These are phyloP conservation scores for Aphanocladium album DNA, from an alignment of 2,329 filamentous ascomycete species.

Conservation along the genomic window DNA sequence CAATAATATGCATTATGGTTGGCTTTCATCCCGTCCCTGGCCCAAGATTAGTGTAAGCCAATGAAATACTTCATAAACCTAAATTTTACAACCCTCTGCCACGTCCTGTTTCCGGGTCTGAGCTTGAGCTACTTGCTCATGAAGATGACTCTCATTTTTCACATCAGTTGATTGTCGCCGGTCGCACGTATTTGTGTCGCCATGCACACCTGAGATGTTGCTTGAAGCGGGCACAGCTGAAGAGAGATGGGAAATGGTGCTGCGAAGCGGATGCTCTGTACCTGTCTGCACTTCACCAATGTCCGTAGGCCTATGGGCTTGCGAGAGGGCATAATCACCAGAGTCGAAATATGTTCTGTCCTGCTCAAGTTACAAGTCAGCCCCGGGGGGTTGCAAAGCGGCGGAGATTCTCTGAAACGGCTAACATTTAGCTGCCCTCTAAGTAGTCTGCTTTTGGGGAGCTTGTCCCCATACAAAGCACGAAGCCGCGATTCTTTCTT, in stretches of 20 bases:
- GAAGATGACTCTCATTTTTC: not conserved
- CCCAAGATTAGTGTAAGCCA: not conserved
- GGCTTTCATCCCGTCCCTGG: not conserved
- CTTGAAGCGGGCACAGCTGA: conserved; percentile 8
- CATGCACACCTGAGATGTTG: not conserved
- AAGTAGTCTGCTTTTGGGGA: not conserved
- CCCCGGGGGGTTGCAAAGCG: not conserved
- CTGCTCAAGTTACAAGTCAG: not conserved
- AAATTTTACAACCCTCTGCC: not conserved
- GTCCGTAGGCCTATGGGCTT: conserved; percentile 7
- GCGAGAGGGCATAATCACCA: conserved; percentile 10
- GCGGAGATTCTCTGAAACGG: not conserved
- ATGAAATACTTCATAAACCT: not conserved
- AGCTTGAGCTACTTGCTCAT: not conserved
- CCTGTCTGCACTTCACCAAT: conserved; percentile 9
- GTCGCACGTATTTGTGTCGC: not conserved
- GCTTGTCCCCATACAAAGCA: not conserved
- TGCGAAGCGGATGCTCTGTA: conserved; percentile 8
- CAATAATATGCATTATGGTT: not conserved
- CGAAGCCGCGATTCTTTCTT: not conserved
- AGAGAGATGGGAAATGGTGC: conserved; percentile 7
- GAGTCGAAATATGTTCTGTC: conserved; percentile 12
- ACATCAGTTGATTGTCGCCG: not conserved
- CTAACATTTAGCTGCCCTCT: not conserved
- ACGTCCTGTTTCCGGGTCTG: not conserved